These are phyloP conservation scores for Gentiana macrophylla DNA, from an alignment of 257 asterid genomes.

Conservation along the genomic window DNA sequence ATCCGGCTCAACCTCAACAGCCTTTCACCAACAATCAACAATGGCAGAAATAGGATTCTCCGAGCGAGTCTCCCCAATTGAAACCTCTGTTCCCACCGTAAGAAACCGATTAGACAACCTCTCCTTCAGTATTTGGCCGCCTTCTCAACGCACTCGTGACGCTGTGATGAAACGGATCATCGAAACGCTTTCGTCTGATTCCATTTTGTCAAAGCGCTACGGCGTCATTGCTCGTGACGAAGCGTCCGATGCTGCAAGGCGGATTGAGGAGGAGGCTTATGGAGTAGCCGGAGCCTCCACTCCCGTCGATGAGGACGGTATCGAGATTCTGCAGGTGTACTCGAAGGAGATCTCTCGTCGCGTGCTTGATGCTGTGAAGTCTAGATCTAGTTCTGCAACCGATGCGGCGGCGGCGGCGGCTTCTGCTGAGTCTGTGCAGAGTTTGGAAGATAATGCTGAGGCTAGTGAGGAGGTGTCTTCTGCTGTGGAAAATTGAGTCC, in stretches of 20 bases:
- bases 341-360: constrained; percentile 77
- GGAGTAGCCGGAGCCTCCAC: constrained; percentile 30
- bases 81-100: constrained; percentile 1
- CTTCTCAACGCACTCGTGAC: constrained; percentile 72
- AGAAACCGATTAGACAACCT: constrained; percentile 16
- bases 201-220: constrained; percentile 70
- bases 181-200: constrained; percentile 65
- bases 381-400: constrained; percentile 49
- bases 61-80: constrained; percentile 4
- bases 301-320: constrained; percentile 42
- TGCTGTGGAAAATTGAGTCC: constrained; percentile 14
- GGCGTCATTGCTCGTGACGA: constrained; percentile 59
- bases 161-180: constrained; percentile 60
- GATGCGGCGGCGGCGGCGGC: neutral
- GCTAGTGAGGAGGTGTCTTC: constrained; percentile 36
- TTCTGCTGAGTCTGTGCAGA: constrained; percentile 15
- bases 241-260: constrained; percentile 42
- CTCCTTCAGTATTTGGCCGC: constrained; percentile 86
- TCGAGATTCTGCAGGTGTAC: constrained; percentile 66
- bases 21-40: constrained; percentile 1
- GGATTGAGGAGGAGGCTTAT: constrained; percentile 65
- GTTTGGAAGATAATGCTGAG: constrained; percentile 29
- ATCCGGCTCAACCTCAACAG: constrained; percentile 7
- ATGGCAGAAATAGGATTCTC: constrained; percentile 21
- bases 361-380: constrained; percentile 63